Percentiles rank a stretch among this genome's conserved stretches.
Evolutionary conservation across 1,139 yeast genomes (phyloP).

Genomic region (Kurtzmaniella quercitrusa): DNA sequence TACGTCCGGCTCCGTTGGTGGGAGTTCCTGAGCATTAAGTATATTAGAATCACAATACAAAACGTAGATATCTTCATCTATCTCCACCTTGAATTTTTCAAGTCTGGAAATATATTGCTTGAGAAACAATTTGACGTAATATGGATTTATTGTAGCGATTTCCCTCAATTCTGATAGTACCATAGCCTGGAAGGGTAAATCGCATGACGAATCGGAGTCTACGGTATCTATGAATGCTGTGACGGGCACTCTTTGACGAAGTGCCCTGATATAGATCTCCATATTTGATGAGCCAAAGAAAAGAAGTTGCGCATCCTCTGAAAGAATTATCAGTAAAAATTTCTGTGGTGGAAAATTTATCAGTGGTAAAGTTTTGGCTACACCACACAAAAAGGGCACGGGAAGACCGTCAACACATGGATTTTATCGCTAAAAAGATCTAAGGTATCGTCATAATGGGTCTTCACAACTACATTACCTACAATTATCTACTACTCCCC

Average conservation of each 20-base stretch:
- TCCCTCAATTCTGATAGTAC: constrained; percentile 4
- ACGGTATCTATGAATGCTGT: constrained; percentile 3
- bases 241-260: constrained; percentile 13
- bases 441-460: too few relatives aligned
- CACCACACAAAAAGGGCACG: too few relatives aligned
- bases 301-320: too few relatives aligned
- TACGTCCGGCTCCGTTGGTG: constrained; percentile 44
- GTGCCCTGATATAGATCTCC: constrained; percentile 1
- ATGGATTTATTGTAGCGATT: constrained; percentile 31
- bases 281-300: not conserved
- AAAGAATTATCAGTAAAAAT: too few relatives aligned
- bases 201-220: not conserved
- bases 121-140: constrained; percentile 46
- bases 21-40: constrained; percentile 33
- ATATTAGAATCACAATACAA: constrained; percentile 35
- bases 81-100: constrained; percentile 25
- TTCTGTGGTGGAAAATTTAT: too few relatives aligned
- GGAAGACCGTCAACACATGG: too few relatives aligned
- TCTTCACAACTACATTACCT: too few relatives aligned
- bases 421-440: too few relatives aligned
- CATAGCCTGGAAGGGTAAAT: constrained; percentile 8
- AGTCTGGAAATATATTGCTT: constrained; percentile 33
- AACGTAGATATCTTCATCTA: constrained; percentile 49
- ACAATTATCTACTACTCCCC: too few relatives aligned
- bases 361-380: too few relatives aligned